Conservation (phyloP, 139 green algal genomes). For the Raphidocelis subcapitata region DNA sequence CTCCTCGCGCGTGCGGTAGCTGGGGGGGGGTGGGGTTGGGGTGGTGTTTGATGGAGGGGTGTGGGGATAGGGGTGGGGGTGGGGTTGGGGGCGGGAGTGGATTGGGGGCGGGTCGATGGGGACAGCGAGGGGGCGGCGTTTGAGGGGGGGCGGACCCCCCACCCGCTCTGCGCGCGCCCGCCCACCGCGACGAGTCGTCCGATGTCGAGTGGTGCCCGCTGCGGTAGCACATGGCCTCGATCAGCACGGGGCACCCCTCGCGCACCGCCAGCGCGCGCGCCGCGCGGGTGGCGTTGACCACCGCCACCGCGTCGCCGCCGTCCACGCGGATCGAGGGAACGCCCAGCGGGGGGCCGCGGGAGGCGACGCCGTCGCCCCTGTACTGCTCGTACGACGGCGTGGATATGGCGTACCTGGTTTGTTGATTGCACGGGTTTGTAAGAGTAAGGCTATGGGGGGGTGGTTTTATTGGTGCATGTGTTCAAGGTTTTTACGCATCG, state of each 20-base stretch:
- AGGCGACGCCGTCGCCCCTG: constrained; percentile 76
- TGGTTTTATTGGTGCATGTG: no score
- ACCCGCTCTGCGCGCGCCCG: neutral
- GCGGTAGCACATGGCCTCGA: constrained; percentile 91
- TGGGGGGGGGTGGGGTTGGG: constrained; percentile 32
- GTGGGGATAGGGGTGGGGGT: no score
- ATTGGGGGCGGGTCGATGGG: neutral
- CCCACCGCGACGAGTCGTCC: constrained; percentile 79
- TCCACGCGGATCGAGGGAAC: constrained; percentile 83
- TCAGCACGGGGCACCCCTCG: constrained; percentile 63
- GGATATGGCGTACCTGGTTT: no score
- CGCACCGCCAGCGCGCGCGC: constrained; percentile 53
- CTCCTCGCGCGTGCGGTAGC: constrained; percentile 79
- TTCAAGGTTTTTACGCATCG: no score
- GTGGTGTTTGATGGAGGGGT: neutral
- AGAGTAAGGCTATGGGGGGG: no score
- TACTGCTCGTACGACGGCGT: neutral
- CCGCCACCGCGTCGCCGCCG: constrained; percentile 82
- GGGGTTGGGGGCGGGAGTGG: neutral
- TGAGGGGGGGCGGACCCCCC: no score
- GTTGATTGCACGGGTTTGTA: neutral
- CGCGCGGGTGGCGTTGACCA: constrained; percentile 72
- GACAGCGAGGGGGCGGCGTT: neutral
- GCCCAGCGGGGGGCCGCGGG: constrained; percentile 74
- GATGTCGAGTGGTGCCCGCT: constrained; percentile 89